Conservation (phyloP, 2,329 filamentous ascomycete species). For the Aspergillus cejpii region DNA sequence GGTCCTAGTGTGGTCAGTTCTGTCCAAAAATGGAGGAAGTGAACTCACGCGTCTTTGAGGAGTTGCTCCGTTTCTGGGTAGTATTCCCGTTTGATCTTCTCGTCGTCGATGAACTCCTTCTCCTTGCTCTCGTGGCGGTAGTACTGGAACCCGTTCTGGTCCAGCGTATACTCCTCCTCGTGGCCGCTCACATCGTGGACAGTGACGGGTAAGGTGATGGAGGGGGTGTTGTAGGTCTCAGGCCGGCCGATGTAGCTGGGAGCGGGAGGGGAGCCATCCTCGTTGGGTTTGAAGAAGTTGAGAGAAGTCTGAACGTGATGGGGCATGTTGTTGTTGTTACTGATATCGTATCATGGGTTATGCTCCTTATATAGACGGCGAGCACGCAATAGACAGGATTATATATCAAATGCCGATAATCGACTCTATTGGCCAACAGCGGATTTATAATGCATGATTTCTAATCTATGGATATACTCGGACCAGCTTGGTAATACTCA, state of each 20-base stretch:
- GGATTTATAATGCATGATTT: too few species aligned
- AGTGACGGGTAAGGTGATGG: slow-evolving; percentile 33
- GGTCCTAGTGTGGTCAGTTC: slow-evolving; percentile 23
- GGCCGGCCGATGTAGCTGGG: slow-evolving; percentile 33
- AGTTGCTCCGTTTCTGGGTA: slow-evolving; percentile 46
- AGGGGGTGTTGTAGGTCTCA: slow-evolving; percentile 40
- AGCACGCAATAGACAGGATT: too few species aligned
- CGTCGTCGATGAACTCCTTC: slow-evolving; percentile 39
- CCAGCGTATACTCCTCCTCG: slow-evolving; percentile 41
- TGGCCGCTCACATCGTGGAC: slow-evolving; percentile 41
- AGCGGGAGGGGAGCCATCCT: slow-evolving; percentile 40
- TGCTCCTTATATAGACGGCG: too few species aligned
- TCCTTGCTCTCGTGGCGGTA: slow-evolving; percentile 37
- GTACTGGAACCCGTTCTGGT: slow-evolving; percentile 44
- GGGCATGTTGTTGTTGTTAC: slow-evolving; percentile 23
- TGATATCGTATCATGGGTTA: too few species aligned
- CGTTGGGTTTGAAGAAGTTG: slow-evolving; percentile 44
- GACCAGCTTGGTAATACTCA: slow-evolving; percentile 55
- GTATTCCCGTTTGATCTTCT: slow-evolving; percentile 38
- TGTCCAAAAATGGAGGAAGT: neutral
- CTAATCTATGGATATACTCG: too few species aligned
- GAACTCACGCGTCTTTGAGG: slow-evolving; percentile 36
- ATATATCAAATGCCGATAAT: too few species aligned
- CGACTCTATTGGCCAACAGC: too few species aligned
- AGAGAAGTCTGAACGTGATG: slow-evolving; percentile 40